Evolutionary conservation across 495 filamentous ascomycete species (phyloP), one percentile per base, ranked within the genome.

Genomic region (Podospora fimiseda): DNA sequence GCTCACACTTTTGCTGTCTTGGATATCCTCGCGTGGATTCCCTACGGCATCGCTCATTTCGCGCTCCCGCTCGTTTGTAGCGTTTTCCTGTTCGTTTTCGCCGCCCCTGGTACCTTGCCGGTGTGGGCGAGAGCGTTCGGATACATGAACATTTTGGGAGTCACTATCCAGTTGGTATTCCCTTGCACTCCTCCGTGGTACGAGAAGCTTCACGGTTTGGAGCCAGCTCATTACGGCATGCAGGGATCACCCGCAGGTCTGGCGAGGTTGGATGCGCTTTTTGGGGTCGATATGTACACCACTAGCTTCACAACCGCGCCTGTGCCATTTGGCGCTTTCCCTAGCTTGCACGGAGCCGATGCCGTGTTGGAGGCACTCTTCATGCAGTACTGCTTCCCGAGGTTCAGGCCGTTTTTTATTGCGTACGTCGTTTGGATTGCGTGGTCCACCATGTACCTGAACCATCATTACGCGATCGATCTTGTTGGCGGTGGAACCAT

Each of bases 381-480:
- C 75, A 86, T 96, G 80, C 86, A 83, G 66, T 83, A 92, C 61
- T 80, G 88, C 62, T 96, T 96, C 74, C 91, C 91, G 2, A 78
- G 79, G 23, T 71, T 91, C 50, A 80, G 82, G 57, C 81, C 83
- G 33, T 63, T 91, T 21, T 93, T 92, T 71, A 76, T 90, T 43
- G 76, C 75, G 44, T 96, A 96, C 69, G 85, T 83, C 9, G 75
- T 85, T 49, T 96, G 91, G 91, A 84, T 96, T 62, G 95, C 88
- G 86, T 96, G 91, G 91, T 85, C 91, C n/a, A 96, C 91, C 45
- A 93, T 96, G 87, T 95, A 96, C 62, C 80, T 96, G 48, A 91
- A 88, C 40, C 91, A 96, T 69, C 91, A 96, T 69, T 96, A 96
- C 62, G 91, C 91, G 43, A 87, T 96, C 42, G 91, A 96, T 69